phyloP scores from a whole-genome alignment of 2,329 filamentous ascomycete species.

The Fusarium sp. region DNA sequence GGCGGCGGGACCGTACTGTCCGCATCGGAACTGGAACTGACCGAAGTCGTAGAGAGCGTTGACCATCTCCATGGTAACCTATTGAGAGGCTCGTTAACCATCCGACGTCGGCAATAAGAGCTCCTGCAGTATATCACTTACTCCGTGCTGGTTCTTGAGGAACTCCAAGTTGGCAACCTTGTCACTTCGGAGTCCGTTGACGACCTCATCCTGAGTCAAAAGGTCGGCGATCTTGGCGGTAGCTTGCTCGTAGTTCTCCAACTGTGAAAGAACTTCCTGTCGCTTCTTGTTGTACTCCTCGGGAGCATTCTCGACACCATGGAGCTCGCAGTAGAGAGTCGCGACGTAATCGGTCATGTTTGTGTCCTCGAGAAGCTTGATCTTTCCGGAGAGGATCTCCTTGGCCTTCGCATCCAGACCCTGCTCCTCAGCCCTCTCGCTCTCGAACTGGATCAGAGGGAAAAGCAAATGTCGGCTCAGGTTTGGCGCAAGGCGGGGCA shows the following conservation, averaged over 20 bases:
- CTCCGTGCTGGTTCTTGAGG: slow-evolving; percentile 94
- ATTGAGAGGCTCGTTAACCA: slow-evolving; percentile 32
- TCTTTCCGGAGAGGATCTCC: slow-evolving; percentile 87
- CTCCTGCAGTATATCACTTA: slow-evolving; percentile 56
- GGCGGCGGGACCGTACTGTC: slow-evolving; percentile 88
- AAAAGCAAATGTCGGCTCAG: slow-evolving; percentile 97
- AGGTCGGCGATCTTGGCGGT: slow-evolving; percentile 90
- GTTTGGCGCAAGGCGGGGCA: slow-evolving; percentile 89
- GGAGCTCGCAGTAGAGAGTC: slow-evolving; percentile 88
- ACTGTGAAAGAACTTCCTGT: slow-evolving; percentile 84
- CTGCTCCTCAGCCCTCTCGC: slow-evolving; percentile 82
- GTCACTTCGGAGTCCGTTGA: slow-evolving; percentile 91
- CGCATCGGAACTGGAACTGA: slow-evolving; percentile 97
- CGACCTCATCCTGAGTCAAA: slow-evolving; percentile 87
- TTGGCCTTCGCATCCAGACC: slow-evolving; percentile 67
- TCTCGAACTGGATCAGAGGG: slow-evolving; percentile 92
- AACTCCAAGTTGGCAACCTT: slow-evolving; percentile 99
- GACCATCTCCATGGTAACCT: slow-evolving; percentile 94
- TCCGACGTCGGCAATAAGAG: slow-evolving; percentile 4
- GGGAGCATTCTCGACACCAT: slow-evolving; percentile 80
- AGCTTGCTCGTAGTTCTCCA: slow-evolving; percentile 87
- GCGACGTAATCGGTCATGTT: slow-evolving; percentile 99
- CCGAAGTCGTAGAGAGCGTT: slow-evolving; percentile 95
- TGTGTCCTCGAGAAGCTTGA: slow-evolving; percentile 92
- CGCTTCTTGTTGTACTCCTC: slow-evolving; percentile 89